These are phyloP conservation scores for Trametes elegans DNA, from an alignment of 768 basidiomycete genomes.

Conservation along the genomic window DNA sequence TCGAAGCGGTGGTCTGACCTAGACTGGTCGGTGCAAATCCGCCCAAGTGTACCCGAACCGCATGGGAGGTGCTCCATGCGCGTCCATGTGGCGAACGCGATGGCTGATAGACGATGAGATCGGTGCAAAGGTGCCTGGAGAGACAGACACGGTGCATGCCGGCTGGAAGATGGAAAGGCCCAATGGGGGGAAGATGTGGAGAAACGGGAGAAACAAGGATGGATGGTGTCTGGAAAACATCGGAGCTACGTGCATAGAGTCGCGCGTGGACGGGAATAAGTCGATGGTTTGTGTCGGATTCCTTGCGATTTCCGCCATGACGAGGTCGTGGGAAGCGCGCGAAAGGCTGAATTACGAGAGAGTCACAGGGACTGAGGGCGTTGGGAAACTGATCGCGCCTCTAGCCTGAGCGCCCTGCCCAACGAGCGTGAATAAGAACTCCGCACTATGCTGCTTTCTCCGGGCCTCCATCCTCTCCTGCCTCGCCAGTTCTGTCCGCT, in stretches of 20 bases:
- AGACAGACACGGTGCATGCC: too few species aligned
- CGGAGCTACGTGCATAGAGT: background rate
- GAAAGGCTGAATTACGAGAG: constrained; percentile 10
- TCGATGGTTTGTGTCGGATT: background rate
- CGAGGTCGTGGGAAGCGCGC: constrained; percentile 3
- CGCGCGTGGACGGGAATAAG: background rate
- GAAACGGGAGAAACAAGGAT: too few species aligned
- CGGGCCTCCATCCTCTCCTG: constrained; percentile 11
- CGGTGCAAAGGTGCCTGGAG: too few species aligned
- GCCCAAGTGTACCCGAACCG: too few species aligned
- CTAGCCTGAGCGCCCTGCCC: constrained; percentile 18
- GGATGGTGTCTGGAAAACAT: background rate
- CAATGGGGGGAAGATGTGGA: too few species aligned
- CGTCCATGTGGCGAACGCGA: too few species aligned
- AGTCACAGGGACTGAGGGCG: constrained; percentile 11
- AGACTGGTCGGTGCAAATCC: too few species aligned
- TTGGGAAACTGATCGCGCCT: constrained; percentile 20
- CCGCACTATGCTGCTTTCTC: constrained; percentile 13
- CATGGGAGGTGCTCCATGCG: too few species aligned
- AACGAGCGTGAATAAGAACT: constrained; percentile 19
- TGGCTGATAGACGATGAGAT: too few species aligned
- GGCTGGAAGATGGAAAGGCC: too few species aligned
- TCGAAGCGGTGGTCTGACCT: too few species aligned
- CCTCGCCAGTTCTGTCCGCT: background rate
- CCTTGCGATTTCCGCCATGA: background rate